Conservation (phyloP, 352 stramenopile genomes). For the Aphanomyces invadans region DNA sequence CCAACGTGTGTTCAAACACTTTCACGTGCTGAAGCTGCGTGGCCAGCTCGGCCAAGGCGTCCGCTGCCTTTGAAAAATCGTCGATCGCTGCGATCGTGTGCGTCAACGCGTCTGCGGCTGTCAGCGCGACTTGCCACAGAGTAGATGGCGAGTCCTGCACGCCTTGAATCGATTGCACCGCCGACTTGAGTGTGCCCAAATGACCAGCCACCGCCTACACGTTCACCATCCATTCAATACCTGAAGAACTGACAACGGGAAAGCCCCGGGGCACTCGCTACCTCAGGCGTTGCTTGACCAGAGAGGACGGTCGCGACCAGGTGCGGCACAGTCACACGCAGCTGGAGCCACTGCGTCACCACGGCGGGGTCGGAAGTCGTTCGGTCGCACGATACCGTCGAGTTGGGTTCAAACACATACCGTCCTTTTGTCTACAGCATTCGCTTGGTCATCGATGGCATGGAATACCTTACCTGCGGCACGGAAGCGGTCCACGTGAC, state of each 20-base stretch:
- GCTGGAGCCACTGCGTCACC: constrained; percentile 55
- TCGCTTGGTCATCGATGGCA: constrained; percentile 23
- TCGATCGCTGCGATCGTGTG: background rate
- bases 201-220: constrained; percentile 22
- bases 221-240: too few species aligned
- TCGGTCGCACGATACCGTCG: constrained; percentile 60
- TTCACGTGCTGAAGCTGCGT: background rate
- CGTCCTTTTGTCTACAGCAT: constrained; percentile 33
- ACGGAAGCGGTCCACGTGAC: constrained; percentile 44
- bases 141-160: constrained; percentile 23
- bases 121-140: constrained; percentile 8
- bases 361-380: constrained; percentile 36
- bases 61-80: background rate
- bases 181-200: constrained; percentile 24
- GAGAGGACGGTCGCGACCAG: constrained; percentile 27
- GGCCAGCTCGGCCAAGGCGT: background rate
- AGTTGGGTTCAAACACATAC: constrained; percentile 36
- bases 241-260: too few species aligned
- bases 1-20: constrained; percentile 19
- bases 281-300: too few species aligned
- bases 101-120: background rate
- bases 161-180: constrained; percentile 31
- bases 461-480: background rate
- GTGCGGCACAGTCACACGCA: constrained; percentile 45
- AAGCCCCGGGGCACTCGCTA: too few species aligned